Evolutionary conservation across 352 stramenopile genomes (phyloP).

Genomic region (Globisporangium paroecandrum): DNA sequence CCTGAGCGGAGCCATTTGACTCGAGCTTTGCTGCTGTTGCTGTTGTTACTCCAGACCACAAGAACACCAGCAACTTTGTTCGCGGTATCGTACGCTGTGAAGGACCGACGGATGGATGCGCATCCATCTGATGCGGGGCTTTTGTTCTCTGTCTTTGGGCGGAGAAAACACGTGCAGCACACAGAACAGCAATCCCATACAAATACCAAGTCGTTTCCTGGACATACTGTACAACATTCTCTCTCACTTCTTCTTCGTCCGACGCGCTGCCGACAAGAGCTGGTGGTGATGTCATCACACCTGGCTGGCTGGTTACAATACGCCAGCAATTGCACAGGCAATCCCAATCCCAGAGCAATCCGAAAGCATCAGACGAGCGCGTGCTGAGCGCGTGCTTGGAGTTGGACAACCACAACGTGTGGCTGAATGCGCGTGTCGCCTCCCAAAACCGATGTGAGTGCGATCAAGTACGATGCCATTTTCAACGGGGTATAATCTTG

Average conservation of each 20-base stretch:
- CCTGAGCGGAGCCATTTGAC: conserved; percentile 1
- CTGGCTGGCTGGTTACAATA: not conserved
- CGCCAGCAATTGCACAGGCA: not conserved
- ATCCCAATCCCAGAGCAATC: not conserved
- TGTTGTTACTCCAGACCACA: not conserved
- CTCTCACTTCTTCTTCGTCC: not conserved
- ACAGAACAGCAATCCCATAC: not conserved
- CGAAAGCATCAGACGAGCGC: not conserved
- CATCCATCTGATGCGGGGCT: not conserved
- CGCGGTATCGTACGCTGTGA: not conserved
- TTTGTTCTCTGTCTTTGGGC: not conserved
- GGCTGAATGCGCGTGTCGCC: conserved; percentile 9
- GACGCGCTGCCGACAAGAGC: not conserved
- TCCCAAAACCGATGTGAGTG: not conserved
- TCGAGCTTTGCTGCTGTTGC: not conserved
- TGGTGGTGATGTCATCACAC: not conserved
- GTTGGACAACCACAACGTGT: not conserved
- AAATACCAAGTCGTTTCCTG: not conserved
- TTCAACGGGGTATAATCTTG: not conserved
- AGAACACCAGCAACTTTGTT: not conserved
- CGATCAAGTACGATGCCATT: not conserved
- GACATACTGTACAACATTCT: not conserved
- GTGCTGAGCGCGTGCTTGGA: conserved; percentile 4
- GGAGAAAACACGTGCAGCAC: not conserved
- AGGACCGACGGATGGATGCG: not conserved